Conservation (phyloP, 2,329 filamentous ascomycete genomes). For the Xylariaceae sp. region DNA sequence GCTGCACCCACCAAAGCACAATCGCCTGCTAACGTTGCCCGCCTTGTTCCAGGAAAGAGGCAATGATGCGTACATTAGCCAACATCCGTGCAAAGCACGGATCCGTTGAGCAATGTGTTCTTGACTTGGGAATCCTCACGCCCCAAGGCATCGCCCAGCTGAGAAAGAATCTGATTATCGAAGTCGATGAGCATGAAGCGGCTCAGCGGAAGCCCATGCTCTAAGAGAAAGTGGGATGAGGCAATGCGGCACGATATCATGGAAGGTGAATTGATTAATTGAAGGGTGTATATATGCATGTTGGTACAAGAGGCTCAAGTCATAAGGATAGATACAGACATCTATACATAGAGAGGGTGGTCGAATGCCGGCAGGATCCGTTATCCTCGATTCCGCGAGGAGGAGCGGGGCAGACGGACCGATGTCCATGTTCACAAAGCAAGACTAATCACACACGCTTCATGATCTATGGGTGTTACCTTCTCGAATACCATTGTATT, state of each 20-base stretch:
- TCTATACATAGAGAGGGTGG: constrained; percentile 19
- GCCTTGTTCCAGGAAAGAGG: constrained; percentile 36
- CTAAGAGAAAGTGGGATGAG: not conserved
- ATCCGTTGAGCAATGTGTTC: constrained; percentile 59
- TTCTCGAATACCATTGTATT: constrained; percentile 13
- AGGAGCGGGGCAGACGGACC: not conserved
- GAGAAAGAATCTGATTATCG: constrained; percentile 29
- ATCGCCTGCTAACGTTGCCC: constrained; percentile 17
- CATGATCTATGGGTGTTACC: constrained; percentile 3
- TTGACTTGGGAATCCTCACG: constrained; percentile 52
- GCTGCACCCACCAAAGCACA: not conserved
- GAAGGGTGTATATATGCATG: constrained; percentile 22
- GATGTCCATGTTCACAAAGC: constrained; percentile 8
- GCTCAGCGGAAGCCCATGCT: constrained; percentile 27
- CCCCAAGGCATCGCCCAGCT: constrained; percentile 45
- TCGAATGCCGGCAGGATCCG: constrained; percentile 7
- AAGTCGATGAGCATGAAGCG: constrained; percentile 22
- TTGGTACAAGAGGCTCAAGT: constrained; percentile 11
- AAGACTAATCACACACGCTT: constrained; percentile 4
- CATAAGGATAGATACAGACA: constrained; percentile 12
- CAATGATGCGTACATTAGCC: constrained; percentile 45
- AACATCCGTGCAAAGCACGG: constrained; percentile 57
- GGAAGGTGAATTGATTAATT: constrained; percentile 6
- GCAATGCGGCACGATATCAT: not conserved
- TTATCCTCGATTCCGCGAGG: not conserved